These are phyloP conservation scores for Solanum sparsipilum DNA, from an alignment of 257 asterid genomes.

Conservation along the genomic window DNA sequence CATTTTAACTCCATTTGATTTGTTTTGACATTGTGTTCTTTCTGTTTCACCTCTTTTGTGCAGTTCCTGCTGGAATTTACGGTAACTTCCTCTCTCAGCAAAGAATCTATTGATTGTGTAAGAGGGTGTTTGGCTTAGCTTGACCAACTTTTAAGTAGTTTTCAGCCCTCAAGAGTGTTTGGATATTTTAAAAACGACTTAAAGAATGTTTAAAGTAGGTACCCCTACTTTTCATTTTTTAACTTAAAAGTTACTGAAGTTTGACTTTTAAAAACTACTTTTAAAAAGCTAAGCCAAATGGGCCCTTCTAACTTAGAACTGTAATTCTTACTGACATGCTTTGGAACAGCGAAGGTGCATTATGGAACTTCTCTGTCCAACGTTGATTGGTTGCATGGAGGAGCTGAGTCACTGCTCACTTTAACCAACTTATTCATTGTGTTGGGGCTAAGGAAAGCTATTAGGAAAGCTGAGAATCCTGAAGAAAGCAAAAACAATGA, in stretches of 20 bases:
- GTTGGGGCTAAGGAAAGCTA: slow-evolving; percentile 69
- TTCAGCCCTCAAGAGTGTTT: neutral
- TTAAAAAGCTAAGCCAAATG: neutral
- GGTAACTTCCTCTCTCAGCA: slow-evolving; percentile 34
- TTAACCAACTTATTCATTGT: slow-evolving; percentile 87
- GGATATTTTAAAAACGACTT: neutral
- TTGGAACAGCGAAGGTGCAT: slow-evolving; percentile 73
- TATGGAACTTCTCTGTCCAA: slow-evolving; percentile 90
- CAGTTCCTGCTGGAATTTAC: slow-evolving; percentile 93
- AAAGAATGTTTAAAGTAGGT: neutral
- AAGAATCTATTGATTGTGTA: neutral
- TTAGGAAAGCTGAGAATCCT: slow-evolving; percentile 33
- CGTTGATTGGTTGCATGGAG: slow-evolving; percentile 95
- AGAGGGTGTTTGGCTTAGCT: neutral
- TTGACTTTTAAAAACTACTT: neutral
- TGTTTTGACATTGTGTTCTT: slow-evolving; percentile 20
- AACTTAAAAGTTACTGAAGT: neutral
- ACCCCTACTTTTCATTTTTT: neutral
- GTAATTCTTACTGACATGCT: neutral
- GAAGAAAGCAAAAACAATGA: slow-evolving; percentile 22
- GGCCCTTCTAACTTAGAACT: neutral
- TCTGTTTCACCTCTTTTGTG: slow-evolving; percentile 21
- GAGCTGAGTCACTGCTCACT: slow-evolving; percentile 91
- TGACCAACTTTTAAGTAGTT: neutral
- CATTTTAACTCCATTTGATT: slow-evolving; percentile 6